These are phyloP conservation scores for Coniochaeta hoffmannii DNA, from an alignment of 2,329 filamentous ascomycete species.

Conservation along the genomic window DNA sequence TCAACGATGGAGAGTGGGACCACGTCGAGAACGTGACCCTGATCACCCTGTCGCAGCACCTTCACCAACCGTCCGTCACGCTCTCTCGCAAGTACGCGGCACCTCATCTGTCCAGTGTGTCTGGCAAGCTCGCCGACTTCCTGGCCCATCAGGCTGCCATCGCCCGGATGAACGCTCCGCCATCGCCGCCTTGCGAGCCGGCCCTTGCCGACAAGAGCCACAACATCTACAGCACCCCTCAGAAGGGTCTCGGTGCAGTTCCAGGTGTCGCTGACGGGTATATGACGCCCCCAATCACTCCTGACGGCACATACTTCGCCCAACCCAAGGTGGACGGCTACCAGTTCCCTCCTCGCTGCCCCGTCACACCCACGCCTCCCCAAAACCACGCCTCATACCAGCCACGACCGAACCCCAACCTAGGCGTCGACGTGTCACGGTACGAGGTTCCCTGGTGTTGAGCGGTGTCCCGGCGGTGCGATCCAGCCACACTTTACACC, in stretches of 20 bases:
- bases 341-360: conserved; percentile 45
- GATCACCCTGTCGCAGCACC: conserved; percentile 49
- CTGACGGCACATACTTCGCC: conserved; percentile 56
- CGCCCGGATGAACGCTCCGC: conserved; percentile 39
- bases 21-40: conserved; percentile 62
- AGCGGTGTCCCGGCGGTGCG: background rate
- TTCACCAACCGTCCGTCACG: conserved; percentile 50
- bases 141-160: conserved; percentile 52
- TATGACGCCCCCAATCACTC: conserved; percentile 79
- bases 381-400: background rate
- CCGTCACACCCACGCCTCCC: conserved; percentile 54
- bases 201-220: conserved; percentile 42
- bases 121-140: conserved; percentile 49
- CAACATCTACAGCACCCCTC: conserved; percentile 68
- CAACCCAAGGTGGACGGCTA: conserved; percentile 32
- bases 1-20: conserved; percentile 70
- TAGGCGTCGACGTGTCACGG: background rate
- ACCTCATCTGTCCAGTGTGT: conserved; percentile 43
- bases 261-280: conserved; percentile 63
- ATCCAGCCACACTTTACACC: background rate
- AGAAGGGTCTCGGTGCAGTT: conserved; percentile 62
- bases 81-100: conserved; percentile 54
- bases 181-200: conserved; percentile 51
- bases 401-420: conserved; percentile 21
- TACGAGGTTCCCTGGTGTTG: background rate